phyloP scores from a whole-genome alignment of 2,329 filamentous ascomycete species.

The Exophiala sideris region DNA sequence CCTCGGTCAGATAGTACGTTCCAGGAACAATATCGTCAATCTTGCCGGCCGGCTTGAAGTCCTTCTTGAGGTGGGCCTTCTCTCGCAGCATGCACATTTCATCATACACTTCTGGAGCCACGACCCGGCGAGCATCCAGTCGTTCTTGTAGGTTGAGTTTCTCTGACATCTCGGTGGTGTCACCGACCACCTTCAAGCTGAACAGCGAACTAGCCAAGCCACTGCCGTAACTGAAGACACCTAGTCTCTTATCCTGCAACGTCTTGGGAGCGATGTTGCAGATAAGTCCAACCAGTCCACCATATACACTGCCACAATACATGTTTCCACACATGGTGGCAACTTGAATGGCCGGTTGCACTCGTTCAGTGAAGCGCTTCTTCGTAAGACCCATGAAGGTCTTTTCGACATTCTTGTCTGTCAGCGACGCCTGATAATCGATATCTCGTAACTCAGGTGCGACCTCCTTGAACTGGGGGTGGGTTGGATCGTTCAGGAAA shows the following conservation, averaged over 20 bases:
- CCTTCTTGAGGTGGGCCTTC: constrained; percentile 78
- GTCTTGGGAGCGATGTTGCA: constrained; percentile 60
- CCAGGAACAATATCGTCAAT: constrained; percentile 62
- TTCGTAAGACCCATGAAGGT: constrained; percentile 80
- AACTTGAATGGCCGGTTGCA: constrained; percentile 69
- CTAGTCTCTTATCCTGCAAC: constrained; percentile 69
- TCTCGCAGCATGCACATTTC: constrained; percentile 78
- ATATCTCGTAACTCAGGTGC: constrained; percentile 72
- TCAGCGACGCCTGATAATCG: constrained; percentile 74
- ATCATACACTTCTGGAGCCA: constrained; percentile 71
- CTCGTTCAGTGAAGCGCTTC: constrained; percentile 77
- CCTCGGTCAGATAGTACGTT: constrained; percentile 74
- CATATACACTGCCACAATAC: constrained; percentile 61
- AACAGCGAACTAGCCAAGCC: constrained; percentile 73
- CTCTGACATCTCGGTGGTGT: constrained; percentile 65
- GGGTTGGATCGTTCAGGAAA: constrained; percentile 68
- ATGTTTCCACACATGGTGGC: constrained; percentile 70
- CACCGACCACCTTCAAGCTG: constrained; percentile 63
- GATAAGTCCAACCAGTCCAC: constrained; percentile 58
- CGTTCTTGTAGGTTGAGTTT: constrained; percentile 67
- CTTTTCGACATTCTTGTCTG: constrained; percentile 81
- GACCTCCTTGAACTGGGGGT: constrained; percentile 68
- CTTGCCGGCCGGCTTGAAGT: constrained; percentile 68
- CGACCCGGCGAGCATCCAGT: constrained; percentile 62
- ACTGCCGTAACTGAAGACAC: constrained; percentile 75